Base-by-base conservation (phyloP, 2,329 filamentous ascomycete species). In the Talaromyces pinophilus region DNA sequence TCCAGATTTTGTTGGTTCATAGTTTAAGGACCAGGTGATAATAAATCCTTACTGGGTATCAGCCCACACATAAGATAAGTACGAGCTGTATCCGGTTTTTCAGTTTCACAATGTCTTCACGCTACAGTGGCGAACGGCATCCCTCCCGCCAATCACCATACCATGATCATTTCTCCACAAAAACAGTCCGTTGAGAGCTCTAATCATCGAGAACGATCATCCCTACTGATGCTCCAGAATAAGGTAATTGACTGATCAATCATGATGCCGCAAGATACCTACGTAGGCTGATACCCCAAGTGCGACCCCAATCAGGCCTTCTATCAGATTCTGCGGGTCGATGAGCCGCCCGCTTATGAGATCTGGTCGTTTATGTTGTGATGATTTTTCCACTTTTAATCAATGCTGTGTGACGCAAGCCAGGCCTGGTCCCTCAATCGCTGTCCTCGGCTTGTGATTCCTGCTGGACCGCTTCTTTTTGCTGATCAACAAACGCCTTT, bases 401-500 rank as follows among this genome's bases (percentile, higher is more conserved):
- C 54, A 57, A 15, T 28, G 28, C 22, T 60, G 13, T 17, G 22
- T 19, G 57, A 60, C 38, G 35, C 28, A 46, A 33, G 38, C 22
- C 11, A 13, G 25, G 22, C 13, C 22, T 10, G n/a, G 2, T 8
- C n/a, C 15, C 22, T 67, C 54, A 67, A 46, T 67, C 65, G 54
- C 61, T 67, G 35, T 63, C 61, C 55, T 30, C 61, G 30, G 25
- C 46, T 19, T 44, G 42, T 40, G 50, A 22, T 13, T 63, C 60
- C 35, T 63, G 60, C n/a, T 63, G 44, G n/a, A 57, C 61, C 25
- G 44, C 5, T 42, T 64, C 61, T 48, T 67, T 65, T 19, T 67
- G 67, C 25, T 76, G 75, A 60, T 77, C 76, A 17, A 77, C 68
- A 61, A 78, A 81, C 5, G 76, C 72, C 11, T 72, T 74, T 74